These are phyloP conservation scores for Plasmopara muralis DNA, from an alignment of 352 stramenopile genomes.

Conservation along the genomic window DNA sequence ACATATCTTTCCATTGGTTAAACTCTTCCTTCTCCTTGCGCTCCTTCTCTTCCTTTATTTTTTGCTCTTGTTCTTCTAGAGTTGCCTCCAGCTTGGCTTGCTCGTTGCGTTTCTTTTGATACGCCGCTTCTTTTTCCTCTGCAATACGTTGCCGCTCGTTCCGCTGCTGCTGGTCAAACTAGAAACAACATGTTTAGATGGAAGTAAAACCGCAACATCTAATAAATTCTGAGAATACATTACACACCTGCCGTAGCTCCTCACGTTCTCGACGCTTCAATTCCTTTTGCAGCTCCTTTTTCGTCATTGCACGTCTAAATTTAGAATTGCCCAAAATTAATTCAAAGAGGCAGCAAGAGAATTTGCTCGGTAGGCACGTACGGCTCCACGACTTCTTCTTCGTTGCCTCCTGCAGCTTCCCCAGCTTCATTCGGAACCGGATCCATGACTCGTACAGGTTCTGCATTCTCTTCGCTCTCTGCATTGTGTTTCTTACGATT, in stretches of 20 bases:
- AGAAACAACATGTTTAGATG: not conserved
- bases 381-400: conserved; percentile 33
- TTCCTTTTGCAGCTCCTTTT: conserved; percentile 76
- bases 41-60: conserved; percentile 40
- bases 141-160: conserved; percentile 46
- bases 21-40: conserved; percentile 70
- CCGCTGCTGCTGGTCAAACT: conserved; percentile 68
- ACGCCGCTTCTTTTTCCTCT: conserved; percentile 55
- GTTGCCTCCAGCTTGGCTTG: conserved; percentile 40
- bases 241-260: conserved; percentile 50
- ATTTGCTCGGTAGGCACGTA: conserved; percentile 12
- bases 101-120: conserved; percentile 56
- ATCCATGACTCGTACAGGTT: conserved; percentile 5
- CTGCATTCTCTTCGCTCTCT: conserved; percentile 16
- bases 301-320: conserved; percentile 46
- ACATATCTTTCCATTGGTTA: conserved; percentile 72
- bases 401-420: conserved; percentile 8
- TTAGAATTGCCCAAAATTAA: conserved; percentile 2
- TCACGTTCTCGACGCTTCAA: conserved; percentile 70
- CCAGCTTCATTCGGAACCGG: conserved; percentile 13
- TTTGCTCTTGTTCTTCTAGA: conserved; percentile 40
- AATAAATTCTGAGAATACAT: not conserved
- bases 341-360: not conserved
- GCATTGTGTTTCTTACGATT: conserved; percentile 42
- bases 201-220: too few species aligned